These are phyloP conservation scores for Pseudodiploospora longispora DNA, from an alignment of 2,329 filamentous ascomycete species.

Conservation along the genomic window DNA sequence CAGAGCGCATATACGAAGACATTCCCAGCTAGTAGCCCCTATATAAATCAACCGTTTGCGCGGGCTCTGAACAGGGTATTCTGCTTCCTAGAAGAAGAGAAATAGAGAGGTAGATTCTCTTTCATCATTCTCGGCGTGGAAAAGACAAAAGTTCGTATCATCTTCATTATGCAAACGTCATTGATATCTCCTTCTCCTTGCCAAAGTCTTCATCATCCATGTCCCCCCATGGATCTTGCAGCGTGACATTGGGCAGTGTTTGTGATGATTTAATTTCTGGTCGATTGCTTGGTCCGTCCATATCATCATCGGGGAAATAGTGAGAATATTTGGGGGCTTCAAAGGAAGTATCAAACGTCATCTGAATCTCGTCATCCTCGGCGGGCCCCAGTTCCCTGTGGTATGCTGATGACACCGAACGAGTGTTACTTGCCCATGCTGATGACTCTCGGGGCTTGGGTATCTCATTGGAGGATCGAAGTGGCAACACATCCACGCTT, in stretches of 20 bases:
- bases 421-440: background rate
- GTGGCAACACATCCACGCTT: slow-evolving; percentile 34
- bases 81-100: background rate
- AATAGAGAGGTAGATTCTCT: background rate
- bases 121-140: background rate
- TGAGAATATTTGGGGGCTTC: slow-evolving; percentile 15
- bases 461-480: slow-evolving; percentile 17
- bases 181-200: slow-evolving; percentile 65
- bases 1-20: no score
- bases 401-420: slow-evolving; percentile 9
- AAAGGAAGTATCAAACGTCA: slow-evolving; percentile 65
- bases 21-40: no score
- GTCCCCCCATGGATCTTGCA: slow-evolving; percentile 62
- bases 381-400: slow-evolving; percentile 30
- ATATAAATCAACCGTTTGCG: no score
- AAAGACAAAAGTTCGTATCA: background rate
- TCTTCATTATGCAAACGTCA: slow-evolving; percentile 63
- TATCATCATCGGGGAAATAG: slow-evolving; percentile 15
- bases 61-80: no score
- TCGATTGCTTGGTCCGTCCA: slow-evolving; percentile 9
- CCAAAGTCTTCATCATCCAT: slow-evolving; percentile 61
- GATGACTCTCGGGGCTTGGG: slow-evolving; percentile 4
- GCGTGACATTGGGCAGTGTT: slow-evolving; percentile 41
- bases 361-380: slow-evolving; percentile 50
- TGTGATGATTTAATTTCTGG: slow-evolving; percentile 30